Conservation (phyloP, 2,329 filamentous ascomycete species). For the Fusarium musae region DNA sequence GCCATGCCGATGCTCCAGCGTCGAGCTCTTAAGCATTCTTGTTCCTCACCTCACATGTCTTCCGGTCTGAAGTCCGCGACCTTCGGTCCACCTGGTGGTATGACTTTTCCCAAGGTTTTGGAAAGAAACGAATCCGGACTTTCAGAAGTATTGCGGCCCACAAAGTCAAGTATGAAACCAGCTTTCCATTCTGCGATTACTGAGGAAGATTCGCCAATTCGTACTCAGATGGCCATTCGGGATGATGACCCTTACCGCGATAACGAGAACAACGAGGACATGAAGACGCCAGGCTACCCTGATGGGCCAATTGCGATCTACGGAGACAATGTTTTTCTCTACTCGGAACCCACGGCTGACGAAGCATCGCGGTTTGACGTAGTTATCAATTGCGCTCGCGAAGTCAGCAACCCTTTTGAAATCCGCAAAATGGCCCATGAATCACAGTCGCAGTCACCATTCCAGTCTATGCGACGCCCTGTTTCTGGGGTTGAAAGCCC, state of each 20-base stretch:
- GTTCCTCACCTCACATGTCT: conserved; percentile 74
- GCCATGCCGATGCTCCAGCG: conserved; percentile 68
- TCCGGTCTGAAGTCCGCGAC: conserved; percentile 67
- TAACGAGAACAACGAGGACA: conserved; percentile 79
- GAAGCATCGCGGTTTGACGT: conserved; percentile 83
- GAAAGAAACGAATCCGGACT: conserved; percentile 70
- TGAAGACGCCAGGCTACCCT: conserved; percentile 85
- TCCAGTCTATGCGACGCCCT: conserved; percentile 45
- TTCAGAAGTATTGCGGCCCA: conserved; percentile 67
- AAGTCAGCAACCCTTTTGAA: conserved; percentile 81
- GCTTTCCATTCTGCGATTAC: conserved; percentile 58
- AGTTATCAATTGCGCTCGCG: conserved; percentile 84
- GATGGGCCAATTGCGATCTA: conserved; percentile 86
- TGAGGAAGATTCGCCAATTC: conserved; percentile 69
- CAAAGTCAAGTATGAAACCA: conserved; percentile 54
- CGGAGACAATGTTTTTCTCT: conserved; percentile 79
- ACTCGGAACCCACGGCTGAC: conserved; percentile 81
- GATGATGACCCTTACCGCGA: conserved; percentile 69
- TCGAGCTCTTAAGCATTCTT: conserved; percentile 73
- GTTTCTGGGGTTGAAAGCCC: conserved; percentile 55
- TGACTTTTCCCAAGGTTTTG: conserved; percentile 70
- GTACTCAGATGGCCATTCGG: conserved; percentile 70
- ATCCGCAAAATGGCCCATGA: conserved; percentile 44
- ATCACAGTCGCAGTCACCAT: conserved; percentile 45
- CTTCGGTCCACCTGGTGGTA: conserved; percentile 70